Evolutionary conservation across 208 protist species (phyloP).

Genomic region (Spongospora subterranea): DNA sequence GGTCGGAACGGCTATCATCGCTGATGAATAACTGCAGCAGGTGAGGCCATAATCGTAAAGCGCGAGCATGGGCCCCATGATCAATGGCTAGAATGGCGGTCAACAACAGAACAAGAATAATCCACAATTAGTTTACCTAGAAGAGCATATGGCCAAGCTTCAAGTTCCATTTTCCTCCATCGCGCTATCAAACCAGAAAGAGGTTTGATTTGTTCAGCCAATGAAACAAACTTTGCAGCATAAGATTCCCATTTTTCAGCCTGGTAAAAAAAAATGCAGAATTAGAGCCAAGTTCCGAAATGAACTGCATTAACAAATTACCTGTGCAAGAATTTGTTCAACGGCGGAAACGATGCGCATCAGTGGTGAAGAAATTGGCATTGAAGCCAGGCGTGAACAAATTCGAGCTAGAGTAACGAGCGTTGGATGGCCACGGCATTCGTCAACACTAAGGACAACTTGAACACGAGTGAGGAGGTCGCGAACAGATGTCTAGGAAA

Average conservation of each 20-base stretch:
- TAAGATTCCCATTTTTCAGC: conserved; percentile 69
- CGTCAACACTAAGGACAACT: not conserved
- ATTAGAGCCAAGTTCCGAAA: not conserved
- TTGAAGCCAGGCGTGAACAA: conserved; percentile 4
- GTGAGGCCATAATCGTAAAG: conserved; percentile 23
- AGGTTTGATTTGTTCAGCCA: conserved; percentile 58
- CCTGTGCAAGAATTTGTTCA: conserved; percentile 67
- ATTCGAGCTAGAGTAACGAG: conserved; percentile 18
- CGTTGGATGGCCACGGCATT: conserved; percentile 57
- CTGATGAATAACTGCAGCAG: not conserved
- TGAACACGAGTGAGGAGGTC: not conserved
- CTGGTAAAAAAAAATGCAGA: not conserved
- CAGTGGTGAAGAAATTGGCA: conserved; percentile 59
- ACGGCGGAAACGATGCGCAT: conserved; percentile 63
- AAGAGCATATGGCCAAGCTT: conserved; percentile 84
- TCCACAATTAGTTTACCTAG: not conserved
- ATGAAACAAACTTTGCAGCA: conserved; percentile 56
- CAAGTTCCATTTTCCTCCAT: conserved; percentile 94
- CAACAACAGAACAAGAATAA: not conserved
- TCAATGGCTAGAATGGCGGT: not conserved
- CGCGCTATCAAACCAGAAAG: conserved; percentile 84
- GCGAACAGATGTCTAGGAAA: not conserved
- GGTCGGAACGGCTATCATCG: not conserved
- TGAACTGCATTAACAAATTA: not conserved
- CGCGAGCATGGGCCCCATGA: not conserved